These are phyloP conservation scores for Nidula niveotomentosa DNA, from an alignment of 1,284 basidiomycete species.

Conservation along the genomic window DNA sequence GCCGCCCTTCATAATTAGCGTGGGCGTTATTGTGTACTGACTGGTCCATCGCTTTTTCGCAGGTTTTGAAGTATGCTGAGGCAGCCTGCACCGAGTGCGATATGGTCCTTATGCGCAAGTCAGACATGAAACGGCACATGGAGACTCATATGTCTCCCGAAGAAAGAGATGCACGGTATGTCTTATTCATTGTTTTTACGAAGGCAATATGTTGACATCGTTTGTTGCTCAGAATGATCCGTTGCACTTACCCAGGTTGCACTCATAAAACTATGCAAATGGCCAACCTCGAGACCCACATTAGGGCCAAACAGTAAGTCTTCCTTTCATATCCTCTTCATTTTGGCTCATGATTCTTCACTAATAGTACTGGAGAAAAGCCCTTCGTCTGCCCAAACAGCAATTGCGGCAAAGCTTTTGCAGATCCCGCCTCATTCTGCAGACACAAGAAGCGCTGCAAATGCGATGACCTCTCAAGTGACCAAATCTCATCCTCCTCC, in stretches of 20 bases:
- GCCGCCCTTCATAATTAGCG: no score
- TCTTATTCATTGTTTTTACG: not conserved
- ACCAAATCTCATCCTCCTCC: not conserved
- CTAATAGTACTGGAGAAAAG: slow-evolving; percentile 9
- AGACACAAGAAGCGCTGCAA: slow-evolving; percentile 4
- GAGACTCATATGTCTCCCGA: slow-evolving; percentile 10
- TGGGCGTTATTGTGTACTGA: no score
- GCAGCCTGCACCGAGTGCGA: slow-evolving; percentile 9
- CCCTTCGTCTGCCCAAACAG: not conserved
- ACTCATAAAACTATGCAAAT: slow-evolving; percentile 15
- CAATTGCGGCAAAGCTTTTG: not conserved
- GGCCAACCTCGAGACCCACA: slow-evolving; percentile 17
- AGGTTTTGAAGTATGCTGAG: no score
- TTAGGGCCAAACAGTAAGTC: not conserved
- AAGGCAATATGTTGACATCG: not conserved
- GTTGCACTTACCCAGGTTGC: slow-evolving; percentile 16
- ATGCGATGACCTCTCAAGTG: not conserved
- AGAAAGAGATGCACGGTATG: slow-evolving; percentile 5
- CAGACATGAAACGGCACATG: slow-evolving; percentile 19
- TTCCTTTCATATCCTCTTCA: not conserved
- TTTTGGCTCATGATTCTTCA: not conserved
- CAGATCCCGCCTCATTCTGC: slow-evolving; percentile 5
- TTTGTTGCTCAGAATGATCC: slow-evolving; percentile 12
- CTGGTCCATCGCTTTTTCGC: no score
- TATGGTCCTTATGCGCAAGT: slow-evolving; percentile 10